Evolutionary conservation across 1,139 yeast genomes (phyloP).

Genomic region (Lodderomyces pseudojiufengensis): DNA sequence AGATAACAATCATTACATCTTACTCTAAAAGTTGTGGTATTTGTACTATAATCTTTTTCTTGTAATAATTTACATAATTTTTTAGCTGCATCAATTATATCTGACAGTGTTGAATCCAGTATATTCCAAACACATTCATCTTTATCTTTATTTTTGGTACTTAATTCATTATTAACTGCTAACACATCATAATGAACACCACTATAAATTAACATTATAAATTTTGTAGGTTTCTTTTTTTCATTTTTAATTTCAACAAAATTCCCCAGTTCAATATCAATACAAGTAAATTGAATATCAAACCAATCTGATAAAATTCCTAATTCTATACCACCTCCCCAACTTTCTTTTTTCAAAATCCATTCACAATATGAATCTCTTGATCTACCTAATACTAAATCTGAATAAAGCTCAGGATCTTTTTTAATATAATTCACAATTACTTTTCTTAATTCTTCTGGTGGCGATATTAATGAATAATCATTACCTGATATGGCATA

Average conservation of each 20-base stretch:
- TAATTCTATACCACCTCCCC: constrained; percentile 89
- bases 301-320: constrained; percentile 59
- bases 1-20: constrained; percentile 57
- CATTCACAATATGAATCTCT: constrained; percentile 53
- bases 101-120: constrained; percentile 15
- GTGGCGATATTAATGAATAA: constrained; percentile 21
- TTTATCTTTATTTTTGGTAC: constrained; percentile 19
- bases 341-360: constrained; percentile 59
- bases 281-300: constrained; percentile 52
- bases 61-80: constrained; percentile 46
- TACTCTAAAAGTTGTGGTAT: constrained; percentile 58
- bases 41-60: constrained; percentile 58
- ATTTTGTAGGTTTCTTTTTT: constrained; percentile 28
- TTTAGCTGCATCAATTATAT: constrained; percentile 9
- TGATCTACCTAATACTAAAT: constrained; percentile 56
- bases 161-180: constrained; percentile 33
- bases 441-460: constrained; percentile 41
- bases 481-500: constrained; percentile 44
- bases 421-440: constrained; percentile 44
- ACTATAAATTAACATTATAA: constrained; percentile 56
- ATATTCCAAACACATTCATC: constrained; percentile 41
- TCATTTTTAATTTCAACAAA: constrained; percentile 48
- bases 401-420: constrained; percentile 48
- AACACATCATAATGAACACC: constrained; percentile 79
- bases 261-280: constrained; percentile 66